Conservation (phyloP, 345 rosid genomes). For the Acer yangbiense region DNA sequence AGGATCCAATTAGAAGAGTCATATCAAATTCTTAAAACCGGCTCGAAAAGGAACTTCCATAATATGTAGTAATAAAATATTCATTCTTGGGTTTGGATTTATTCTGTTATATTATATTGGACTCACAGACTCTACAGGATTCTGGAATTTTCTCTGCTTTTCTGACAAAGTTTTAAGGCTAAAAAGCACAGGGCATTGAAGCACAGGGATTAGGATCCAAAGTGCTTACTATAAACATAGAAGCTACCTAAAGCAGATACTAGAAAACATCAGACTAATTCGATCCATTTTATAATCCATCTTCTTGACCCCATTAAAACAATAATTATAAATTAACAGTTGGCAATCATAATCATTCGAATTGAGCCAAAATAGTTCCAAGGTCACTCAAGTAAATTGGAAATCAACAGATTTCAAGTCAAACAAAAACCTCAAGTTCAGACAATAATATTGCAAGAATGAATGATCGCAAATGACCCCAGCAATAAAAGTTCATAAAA, state of each 20-base stretch:
- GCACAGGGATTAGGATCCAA: background rate
- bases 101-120: background rate
- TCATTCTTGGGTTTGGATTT: conserved; percentile 24
- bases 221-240: no score
- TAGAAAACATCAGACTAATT: background rate
- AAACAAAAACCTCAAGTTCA: no score
- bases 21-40: background rate
- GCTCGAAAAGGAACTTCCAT: conserved; percentile 17
- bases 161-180: background rate
- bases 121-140: background rate
- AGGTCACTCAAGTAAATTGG: background rate
- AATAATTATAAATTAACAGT: background rate
- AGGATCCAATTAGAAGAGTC: background rate
- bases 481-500: no score
- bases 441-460: background rate
- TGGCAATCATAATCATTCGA: background rate
- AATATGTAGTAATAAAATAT: conserved; percentile 35
- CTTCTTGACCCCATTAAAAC: background rate
- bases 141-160: background rate
- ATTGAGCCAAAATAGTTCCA: background rate
- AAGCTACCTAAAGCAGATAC: no score
- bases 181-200: background rate
- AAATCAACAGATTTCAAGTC: no score
- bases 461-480: no score
- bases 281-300: background rate